Conservation (phyloP, 1,284 basidiomycete genomes). For the Irpex sp. region DNA sequence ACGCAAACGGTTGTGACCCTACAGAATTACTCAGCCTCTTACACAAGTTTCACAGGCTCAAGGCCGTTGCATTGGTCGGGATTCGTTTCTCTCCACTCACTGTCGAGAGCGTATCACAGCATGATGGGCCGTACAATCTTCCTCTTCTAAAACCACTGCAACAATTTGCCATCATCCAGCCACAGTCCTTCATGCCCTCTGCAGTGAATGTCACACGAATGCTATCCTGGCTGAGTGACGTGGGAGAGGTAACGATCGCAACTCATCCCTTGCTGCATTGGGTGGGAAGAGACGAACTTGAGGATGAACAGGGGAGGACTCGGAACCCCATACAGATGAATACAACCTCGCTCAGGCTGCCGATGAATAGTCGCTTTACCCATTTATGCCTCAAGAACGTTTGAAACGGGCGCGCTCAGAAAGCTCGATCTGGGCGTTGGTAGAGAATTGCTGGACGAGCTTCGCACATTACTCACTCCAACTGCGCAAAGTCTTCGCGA, state of each 20-base stretch:
- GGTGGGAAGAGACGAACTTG: no score
- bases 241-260: neutral
- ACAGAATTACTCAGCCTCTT: neutral
- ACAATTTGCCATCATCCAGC: neutral
- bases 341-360: no score
- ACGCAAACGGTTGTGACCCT: neutral
- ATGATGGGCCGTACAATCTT: neutral
- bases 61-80: neutral
- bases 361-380: no score
- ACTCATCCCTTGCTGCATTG: no score
- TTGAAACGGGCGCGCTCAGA: no score
- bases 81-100: neutral
- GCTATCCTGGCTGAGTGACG: neutral
- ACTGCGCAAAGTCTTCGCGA: no score
- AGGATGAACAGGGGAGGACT: no score
- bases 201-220: neutral
- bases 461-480: no score
- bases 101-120: neutral
- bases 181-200: neutral
- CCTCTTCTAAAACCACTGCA: neutral
- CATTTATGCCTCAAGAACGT: no score
- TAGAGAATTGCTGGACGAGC: no score
- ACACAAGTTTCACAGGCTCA: neutral
- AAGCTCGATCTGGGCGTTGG: no score
- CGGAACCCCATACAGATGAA: no score